Percentiles rank a stretch among this genome's conserved stretches.
Conservation (phyloP, 306 rosid species). For the cucumber (Cucumis sativus) region DNA sequence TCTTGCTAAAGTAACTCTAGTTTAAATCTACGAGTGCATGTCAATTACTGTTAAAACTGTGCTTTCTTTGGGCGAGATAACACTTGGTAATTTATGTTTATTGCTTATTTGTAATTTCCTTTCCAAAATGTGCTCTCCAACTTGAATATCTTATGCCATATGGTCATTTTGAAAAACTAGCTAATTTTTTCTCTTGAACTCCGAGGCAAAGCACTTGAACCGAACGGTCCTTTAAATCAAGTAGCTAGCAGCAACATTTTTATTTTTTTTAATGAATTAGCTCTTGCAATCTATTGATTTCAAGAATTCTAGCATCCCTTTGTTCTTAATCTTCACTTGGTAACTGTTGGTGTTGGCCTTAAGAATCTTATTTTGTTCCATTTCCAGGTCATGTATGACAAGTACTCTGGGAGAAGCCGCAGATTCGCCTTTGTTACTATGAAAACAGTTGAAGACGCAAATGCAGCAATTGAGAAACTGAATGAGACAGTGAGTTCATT, state of each 20-base stretch:
- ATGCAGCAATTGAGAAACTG: conserved; percentile 60
- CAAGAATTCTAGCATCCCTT: neutral
- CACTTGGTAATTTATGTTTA: neutral
- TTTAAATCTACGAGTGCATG: too few relatives aligned
- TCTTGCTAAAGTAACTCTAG: neutral
- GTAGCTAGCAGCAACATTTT: neutral
- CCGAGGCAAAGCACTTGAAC: neutral
- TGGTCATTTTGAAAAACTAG: neutral
- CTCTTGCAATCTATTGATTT: neutral
- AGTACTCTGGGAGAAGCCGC: conserved; percentile 85
- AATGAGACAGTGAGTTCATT: conserved; percentile 63
- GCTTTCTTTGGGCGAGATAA: neutral
- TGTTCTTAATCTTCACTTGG: neutral
- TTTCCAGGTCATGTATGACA: conserved; percentile 81
- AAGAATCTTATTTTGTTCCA: neutral
- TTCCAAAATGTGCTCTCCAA: neutral
- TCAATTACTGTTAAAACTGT: too few relatives aligned
- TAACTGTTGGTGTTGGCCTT: neutral
- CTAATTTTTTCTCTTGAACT: neutral
- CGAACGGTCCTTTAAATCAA: neutral
- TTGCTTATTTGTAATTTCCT: neutral
- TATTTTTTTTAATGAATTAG: neutral
- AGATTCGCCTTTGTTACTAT: conserved; percentile 78
- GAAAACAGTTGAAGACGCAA: conserved; percentile 83
- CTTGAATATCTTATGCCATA: neutral